A percentile compares a stretch with the other conserved stretches of the same genome.
Conservation (phyloP, 768 basidiomycete genomes). For the Boletales sp. region DNA sequence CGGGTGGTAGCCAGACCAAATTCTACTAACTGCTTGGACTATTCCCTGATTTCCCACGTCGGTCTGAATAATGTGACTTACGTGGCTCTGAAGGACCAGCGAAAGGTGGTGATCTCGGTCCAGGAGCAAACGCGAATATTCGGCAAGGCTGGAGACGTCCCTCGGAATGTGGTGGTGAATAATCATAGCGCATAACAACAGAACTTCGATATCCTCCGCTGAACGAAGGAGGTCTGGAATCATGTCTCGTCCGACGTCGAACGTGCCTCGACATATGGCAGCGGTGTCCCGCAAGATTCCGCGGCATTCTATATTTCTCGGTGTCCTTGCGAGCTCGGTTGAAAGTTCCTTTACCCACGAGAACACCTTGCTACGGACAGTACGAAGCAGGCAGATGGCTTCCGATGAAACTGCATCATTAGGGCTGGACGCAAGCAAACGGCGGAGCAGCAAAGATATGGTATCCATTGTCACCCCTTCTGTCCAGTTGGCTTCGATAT, state of each 20-base stretch:
- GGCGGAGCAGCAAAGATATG: slow-evolving; percentile 30
- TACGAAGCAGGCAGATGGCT: slow-evolving; percentile 24
- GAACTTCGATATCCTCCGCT: slow-evolving; percentile 21
- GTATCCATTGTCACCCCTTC: slow-evolving; percentile 29
- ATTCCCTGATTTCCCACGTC: slow-evolving; percentile 17
- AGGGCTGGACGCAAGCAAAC: slow-evolving; percentile 31
- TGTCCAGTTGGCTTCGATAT: slow-evolving; percentile 40
- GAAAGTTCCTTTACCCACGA: slow-evolving; percentile 36
- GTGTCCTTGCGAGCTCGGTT: slow-evolving; percentile 11
- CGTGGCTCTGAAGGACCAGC: slow-evolving; percentile 19
- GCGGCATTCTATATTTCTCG: background rate
- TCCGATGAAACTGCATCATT: slow-evolving; percentile 12
- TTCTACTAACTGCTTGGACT: slow-evolving; percentile 24
- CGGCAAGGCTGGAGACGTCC: background rate
- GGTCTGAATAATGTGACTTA: slow-evolving; percentile 14
- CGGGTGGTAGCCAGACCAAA: slow-evolving; percentile 31
- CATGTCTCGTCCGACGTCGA: slow-evolving; percentile 16
- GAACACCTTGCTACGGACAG: slow-evolving; percentile 29
- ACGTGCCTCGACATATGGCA: slow-evolving; percentile 26
- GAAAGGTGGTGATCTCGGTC: slow-evolving; percentile 33
- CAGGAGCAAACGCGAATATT: slow-evolving; percentile 21
- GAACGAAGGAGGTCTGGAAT: slow-evolving; percentile 16
- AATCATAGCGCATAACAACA: slow-evolving; percentile 32
- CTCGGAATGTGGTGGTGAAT: slow-evolving; percentile 31
- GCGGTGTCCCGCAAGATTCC: slow-evolving; percentile 17